Evolutionary conservation across 768 basidiomycete genomes (phyloP).

Genomic region (Mycena albidolilacea): DNA sequence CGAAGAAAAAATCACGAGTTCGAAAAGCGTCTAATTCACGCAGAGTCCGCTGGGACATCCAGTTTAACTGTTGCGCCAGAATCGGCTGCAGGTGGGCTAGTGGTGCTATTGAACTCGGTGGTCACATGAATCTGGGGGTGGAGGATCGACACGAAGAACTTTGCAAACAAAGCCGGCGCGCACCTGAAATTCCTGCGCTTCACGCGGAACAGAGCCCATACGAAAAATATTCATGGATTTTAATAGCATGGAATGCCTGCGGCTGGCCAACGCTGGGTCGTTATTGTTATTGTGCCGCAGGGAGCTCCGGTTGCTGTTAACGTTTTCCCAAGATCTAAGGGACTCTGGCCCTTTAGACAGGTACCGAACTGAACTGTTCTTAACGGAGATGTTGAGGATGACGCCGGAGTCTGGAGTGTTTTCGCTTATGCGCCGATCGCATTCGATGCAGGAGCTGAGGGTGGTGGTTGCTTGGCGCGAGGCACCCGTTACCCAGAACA

Average conservation of each 20-base stretch:
- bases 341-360: conserved; percentile 24
- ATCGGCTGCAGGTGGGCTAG: conserved; percentile 16
- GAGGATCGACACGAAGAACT: neutral
- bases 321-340: conserved; percentile 18
- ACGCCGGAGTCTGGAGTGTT: conserved; percentile 14
- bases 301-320: conserved; percentile 9
- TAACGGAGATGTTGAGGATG: conserved; percentile 25
- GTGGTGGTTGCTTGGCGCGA: conserved; percentile 5
- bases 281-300: neutral
- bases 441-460: conserved; percentile 16
- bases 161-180: neutral
- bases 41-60: neutral
- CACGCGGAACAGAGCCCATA: conserved; percentile 23
- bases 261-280: neutral
- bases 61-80: conserved; percentile 20
- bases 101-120: conserved; percentile 29
- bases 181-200: conserved; percentile 29
- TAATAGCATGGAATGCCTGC: conserved; percentile 20
- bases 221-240: conserved; percentile 28
- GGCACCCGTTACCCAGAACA: conserved; percentile 28
- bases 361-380: conserved; percentile 17
- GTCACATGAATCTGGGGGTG: conserved; percentile 16
- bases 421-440: conserved; percentile 18
- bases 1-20: neutral
- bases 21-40: neutral